Percentiles rank a stretch among this genome's conserved stretches.
Conservation (phyloP, 306 rosid genomes). For the Leucaena leucocephala region DNA sequence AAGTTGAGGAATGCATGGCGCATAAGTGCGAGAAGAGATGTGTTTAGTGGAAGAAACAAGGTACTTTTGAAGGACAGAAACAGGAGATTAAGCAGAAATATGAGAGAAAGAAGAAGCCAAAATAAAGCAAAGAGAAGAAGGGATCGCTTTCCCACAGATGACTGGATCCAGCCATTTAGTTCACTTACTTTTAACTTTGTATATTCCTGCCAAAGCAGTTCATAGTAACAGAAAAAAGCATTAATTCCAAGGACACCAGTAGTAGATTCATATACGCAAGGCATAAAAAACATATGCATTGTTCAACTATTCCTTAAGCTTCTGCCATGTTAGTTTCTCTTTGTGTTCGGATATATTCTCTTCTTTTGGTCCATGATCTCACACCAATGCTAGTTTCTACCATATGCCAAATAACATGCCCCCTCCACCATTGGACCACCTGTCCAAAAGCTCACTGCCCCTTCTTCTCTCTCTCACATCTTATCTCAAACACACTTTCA, state of each 20-base stretch:
- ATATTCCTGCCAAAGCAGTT: background rate
- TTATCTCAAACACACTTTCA: too few species aligned
- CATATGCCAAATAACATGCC: background rate
- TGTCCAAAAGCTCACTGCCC: background rate
- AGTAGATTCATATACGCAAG: background rate
- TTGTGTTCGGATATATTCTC: background rate
- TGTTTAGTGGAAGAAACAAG: background rate
- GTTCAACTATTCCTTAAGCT: too few species aligned
- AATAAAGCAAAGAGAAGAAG: background rate
- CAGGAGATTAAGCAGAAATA: background rate
- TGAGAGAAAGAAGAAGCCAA: background rate
- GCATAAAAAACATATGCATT: background rate
- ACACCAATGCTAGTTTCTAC: background rate
- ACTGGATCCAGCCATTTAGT: background rate
- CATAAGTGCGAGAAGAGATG: background rate
- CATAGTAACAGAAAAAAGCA: background rate
- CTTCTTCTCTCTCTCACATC: background rate
- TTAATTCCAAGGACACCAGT: constrained; percentile 6
- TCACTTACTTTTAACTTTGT: background rate
- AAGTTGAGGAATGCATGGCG: background rate
- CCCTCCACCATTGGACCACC: background rate
- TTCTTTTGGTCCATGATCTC: background rate
- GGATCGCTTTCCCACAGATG: background rate
- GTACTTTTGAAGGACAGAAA: background rate
- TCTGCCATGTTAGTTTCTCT: background rate